Evolutionary conservation across 768 basidiomycete species (phyloP).

Genomic region (Mycena kentingensis): DNA sequence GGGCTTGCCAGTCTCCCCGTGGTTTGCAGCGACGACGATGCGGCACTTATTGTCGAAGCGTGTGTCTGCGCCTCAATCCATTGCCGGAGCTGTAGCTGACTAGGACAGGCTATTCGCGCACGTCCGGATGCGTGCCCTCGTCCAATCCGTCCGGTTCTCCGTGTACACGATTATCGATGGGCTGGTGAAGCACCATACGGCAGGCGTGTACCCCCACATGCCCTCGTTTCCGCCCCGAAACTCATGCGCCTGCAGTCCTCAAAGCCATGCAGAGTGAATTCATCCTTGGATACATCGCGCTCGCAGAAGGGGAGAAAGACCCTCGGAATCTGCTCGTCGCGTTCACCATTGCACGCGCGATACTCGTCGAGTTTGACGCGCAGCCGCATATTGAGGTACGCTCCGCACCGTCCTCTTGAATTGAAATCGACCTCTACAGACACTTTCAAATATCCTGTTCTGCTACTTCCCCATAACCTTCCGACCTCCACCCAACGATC

Average conservation of each 20-base stretch:
- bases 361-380: constrained; percentile 88
- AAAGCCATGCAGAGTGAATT: constrained; percentile 75
- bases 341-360: constrained; percentile 84
- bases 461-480: constrained; percentile 99
- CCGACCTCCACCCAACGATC: constrained; percentile 90
- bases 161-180: constrained; percentile 83
- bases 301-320: constrained; percentile 98
- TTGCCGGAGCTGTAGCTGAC: constrained; percentile 3
- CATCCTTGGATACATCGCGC: constrained; percentile 66
- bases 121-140: constrained; percentile 79
- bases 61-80: constrained; percentile 21
- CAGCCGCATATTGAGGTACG: constrained; percentile 74
- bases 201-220: constrained; percentile 44
- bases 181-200: constrained; percentile 69
- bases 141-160: constrained; percentile 77
- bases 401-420: background rate
- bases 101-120: constrained; percentile 69
- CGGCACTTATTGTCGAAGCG: constrained; percentile 65
- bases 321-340: constrained; percentile 90
- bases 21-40: constrained; percentile 68
- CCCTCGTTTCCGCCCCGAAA: background rate
- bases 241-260: constrained; percentile 48
- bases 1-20: constrained; percentile 71
- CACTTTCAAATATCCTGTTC: constrained; percentile 91
- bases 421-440: constrained; percentile 43